phyloP scores from a whole-genome alignment of 441 rosid species.

The Syzygium syzygioides region DNA sequence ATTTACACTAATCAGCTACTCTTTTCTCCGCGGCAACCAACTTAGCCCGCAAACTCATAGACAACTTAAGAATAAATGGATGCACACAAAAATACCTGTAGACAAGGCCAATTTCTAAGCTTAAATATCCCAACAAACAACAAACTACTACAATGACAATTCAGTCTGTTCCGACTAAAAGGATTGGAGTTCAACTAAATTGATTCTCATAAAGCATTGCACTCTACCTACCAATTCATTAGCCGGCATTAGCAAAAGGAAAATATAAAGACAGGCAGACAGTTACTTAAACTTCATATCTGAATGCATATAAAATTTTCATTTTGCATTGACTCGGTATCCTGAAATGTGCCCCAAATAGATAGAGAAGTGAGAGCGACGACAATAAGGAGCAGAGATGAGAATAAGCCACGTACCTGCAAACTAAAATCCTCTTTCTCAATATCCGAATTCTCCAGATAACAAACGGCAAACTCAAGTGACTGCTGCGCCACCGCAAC shows the following conservation, averaged over 20 bases:
- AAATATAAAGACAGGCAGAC: not conserved
- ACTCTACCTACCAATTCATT: not conserved
- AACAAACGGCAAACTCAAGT: constrained; percentile 81
- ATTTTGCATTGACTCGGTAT: not conserved
- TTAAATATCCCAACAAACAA: not conserved
- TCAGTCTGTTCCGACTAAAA: not conserved
- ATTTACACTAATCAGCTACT: not conserved
- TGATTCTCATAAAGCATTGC: not conserved
- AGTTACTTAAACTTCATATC: not conserved
- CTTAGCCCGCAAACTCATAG: not conserved
- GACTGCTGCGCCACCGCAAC: constrained; percentile 67
- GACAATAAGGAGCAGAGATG: not conserved
- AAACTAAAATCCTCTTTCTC: constrained; percentile 41
- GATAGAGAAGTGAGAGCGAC: not conserved
- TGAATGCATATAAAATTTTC: not conserved
- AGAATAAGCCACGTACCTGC: constrained; percentile 56
- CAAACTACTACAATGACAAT: not conserved
- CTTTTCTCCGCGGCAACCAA: not conserved
- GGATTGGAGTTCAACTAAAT: not conserved
- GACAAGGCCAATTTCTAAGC: not conserved
- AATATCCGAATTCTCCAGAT: constrained; percentile 68
- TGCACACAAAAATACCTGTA: not conserved
- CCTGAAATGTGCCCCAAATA: not conserved
- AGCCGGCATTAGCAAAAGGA: not conserved
- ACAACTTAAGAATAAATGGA: not conserved